Evolutionary conservation across 164 flowering plant species (phyloP).

Genomic region (Magnolia kwangsiensis): DNA sequence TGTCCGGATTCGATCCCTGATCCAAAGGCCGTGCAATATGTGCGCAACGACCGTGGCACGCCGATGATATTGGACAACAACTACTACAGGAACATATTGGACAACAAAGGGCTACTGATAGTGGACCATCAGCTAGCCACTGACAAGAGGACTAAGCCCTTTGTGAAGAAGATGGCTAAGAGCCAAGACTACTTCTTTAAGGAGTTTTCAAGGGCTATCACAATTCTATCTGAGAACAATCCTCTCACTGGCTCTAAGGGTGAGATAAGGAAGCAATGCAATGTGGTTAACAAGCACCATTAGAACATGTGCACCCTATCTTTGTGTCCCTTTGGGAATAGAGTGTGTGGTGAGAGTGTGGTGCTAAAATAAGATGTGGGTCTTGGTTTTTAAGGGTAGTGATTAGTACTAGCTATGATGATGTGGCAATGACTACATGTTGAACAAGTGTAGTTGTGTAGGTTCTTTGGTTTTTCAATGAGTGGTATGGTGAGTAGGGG

Average conservation of each 20-base stretch:
- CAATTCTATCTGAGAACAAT: slow-evolving; percentile 87
- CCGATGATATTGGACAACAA: slow-evolving; percentile 95
- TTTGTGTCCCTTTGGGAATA: not conserved
- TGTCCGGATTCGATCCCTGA: slow-evolving; percentile 90
- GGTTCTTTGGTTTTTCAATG: slow-evolving; percentile 6
- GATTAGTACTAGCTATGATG: slow-evolving; percentile 1
- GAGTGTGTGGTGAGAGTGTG: slow-evolving; percentile 3
- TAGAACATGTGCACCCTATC: not conserved
- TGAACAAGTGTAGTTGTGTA: slow-evolving; percentile 4
- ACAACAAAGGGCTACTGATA: slow-evolving; percentile 82
- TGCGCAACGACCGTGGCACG: slow-evolving; percentile 93
- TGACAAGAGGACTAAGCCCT: slow-evolving; percentile 78
- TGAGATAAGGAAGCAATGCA: slow-evolving; percentile 89
- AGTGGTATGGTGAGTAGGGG: slow-evolving; percentile 7
- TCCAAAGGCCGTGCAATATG: slow-evolving; percentile 95
- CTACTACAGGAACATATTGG: slow-evolving; percentile 91
- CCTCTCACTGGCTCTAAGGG: slow-evolving; percentile 92
- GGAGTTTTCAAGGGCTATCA: slow-evolving; percentile 72
- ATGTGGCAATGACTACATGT: not conserved
- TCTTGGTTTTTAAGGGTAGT: not conserved
- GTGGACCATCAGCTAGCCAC: slow-evolving; percentile 85
- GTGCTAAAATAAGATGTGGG: slow-evolving; percentile 20
- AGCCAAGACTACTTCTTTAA: slow-evolving; percentile 79
- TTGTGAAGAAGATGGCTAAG: slow-evolving; percentile 94
- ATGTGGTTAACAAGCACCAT: slow-evolving; percentile 72